Evolutionary conservation across 192 early-diverging fungal genomes (phyloP), one percentile per base, ranked within the genome.

Genomic region (Funneliformis mosseae): DNA sequence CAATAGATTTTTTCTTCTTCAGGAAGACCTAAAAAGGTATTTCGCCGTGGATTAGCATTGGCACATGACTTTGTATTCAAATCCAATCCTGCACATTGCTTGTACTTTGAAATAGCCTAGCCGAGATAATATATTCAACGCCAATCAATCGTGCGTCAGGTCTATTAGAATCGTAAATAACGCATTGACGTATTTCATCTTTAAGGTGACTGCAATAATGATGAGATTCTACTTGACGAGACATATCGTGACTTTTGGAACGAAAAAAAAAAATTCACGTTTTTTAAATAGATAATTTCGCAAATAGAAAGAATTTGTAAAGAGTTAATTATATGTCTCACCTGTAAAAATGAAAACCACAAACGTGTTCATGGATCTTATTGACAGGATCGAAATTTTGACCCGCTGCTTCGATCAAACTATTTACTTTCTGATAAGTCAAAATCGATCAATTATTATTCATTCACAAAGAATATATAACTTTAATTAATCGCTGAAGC

Each of bases 61-160:
- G 33, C 16, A n/a, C 27, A 77, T 60, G 28, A 45, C 1, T 21
- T 28, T 23, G 21, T 21, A 10, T 59, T 23, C 18, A 39, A 39
- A 18, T 60, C 12, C 14, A n/a, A 60, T n/a, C n/a, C n/a, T n/a
- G n/a, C n/a, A n/a, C n/a, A n/a, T 1, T 28, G 11, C 4, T 81
- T 84, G 21, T 79, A 86, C 87, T 18, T 8, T 87, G 74, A 83
- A 85, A 91, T 8, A 90, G 80, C 55, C 83, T 83, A 28, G 84
- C 83, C 9, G 89, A 87, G 48, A 91, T 91, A 21, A 91, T 88
- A 80, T 91, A 91, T 74, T 91, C 90, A 43, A 91, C 83, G 18
- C 85, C 90, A 43, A 91, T 86, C 7, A 91, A 74, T 14, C 87
- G 73, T 27, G 89, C 90, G 59, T 83, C 45, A 41, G 55, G 11